phyloP scores from a whole-genome alignment of 2,329 filamentous ascomycete genomes.

The Aspergillus phoenicis region DNA sequence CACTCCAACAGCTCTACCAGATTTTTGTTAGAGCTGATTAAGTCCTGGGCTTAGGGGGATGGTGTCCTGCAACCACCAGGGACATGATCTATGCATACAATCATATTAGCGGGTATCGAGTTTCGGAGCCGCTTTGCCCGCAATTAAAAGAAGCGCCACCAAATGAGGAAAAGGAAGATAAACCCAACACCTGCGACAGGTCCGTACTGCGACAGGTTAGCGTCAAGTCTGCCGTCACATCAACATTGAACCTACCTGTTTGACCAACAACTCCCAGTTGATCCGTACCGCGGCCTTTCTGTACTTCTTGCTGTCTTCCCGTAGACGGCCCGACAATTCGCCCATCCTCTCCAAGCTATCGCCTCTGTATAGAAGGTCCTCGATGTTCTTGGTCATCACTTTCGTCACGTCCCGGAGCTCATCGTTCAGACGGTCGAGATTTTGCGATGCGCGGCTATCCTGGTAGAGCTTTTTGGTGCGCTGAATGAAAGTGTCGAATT shows the following conservation, averaged over 20 bases:
- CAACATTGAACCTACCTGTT: conserved; percentile 63
- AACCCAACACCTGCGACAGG: conserved; percentile 81
- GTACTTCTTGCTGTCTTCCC: conserved; percentile 95
- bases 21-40: conserved; percentile 1
- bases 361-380: conserved; percentile 91
- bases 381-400: conserved; percentile 99
- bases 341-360: conserved; percentile 97
- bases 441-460: conserved; percentile 85
- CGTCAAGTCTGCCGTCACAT: neutral
- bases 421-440: conserved; percentile 93
- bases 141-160: conserved; percentile 84
- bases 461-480: conserved; percentile 93
- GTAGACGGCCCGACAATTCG: conserved; percentile 81
- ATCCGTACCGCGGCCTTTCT: conserved; percentile 88
- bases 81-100: conserved; percentile 42
- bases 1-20: neutral
- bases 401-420: conserved; percentile 97
- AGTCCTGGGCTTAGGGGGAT: conserved; percentile 13
- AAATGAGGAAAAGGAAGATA: conserved; percentile 83
- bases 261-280: conserved; percentile 95
- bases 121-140: conserved; percentile 12
- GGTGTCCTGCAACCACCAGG: conserved; percentile 37
- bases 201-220: conserved; percentile 65
- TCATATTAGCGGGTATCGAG: conserved; percentile 31
- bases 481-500: conserved; percentile 96